Conservation (phyloP, 2,329 filamentous ascomycete genomes). For the Aspergillus ochraceus region DNA sequence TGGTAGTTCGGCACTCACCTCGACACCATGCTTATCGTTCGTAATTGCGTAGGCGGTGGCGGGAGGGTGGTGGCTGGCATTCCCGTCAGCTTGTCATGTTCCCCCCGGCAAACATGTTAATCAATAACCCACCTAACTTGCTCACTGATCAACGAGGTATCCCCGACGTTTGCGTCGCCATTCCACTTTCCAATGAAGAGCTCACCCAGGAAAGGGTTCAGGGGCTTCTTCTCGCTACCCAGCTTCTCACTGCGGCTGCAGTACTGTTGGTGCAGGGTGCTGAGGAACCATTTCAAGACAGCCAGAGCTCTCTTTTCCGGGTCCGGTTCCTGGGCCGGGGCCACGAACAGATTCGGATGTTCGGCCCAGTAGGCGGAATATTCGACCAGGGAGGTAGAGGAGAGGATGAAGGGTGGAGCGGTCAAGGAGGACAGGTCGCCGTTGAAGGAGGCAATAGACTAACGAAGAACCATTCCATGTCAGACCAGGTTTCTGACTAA, state of each 20-base stretch:
- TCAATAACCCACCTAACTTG: slow-evolving; percentile 68
- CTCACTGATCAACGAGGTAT: slow-evolving; percentile 85
- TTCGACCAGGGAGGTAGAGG: slow-evolving; percentile 74
- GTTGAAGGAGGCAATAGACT: slow-evolving; percentile 77
- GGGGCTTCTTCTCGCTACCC: slow-evolving; percentile 94
- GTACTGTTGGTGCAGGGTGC: slow-evolving; percentile 85
- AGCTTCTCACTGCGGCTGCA: slow-evolving; percentile 72
- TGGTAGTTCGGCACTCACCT: slow-evolving; percentile 37
- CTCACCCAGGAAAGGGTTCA: slow-evolving; percentile 95
- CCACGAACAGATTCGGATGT: slow-evolving; percentile 74
- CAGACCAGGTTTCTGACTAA: neutral
- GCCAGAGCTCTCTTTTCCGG: slow-evolving; percentile 78
- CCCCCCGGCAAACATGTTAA: neutral
- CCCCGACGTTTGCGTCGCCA: slow-evolving; percentile 66
- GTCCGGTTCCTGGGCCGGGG: slow-evolving; percentile 76
- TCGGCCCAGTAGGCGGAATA: slow-evolving; percentile 83
- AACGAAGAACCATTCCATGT: neutral
- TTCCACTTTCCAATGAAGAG: slow-evolving; percentile 91
- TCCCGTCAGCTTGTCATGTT: neutral
- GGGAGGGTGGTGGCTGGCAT: slow-evolving; percentile 76
- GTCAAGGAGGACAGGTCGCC: slow-evolving; percentile 79
- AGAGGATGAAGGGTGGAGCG: slow-evolving; percentile 79
- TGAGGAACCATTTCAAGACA: slow-evolving; percentile 96
- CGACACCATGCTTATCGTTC: slow-evolving; percentile 79
- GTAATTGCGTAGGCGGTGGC: slow-evolving; percentile 92